A percentile compares a stretch with the other conserved stretches of the same genome.
Conservation (phyloP, 2,329 filamentous ascomycete genomes). For the Sarocladiaceae sp. region DNA sequence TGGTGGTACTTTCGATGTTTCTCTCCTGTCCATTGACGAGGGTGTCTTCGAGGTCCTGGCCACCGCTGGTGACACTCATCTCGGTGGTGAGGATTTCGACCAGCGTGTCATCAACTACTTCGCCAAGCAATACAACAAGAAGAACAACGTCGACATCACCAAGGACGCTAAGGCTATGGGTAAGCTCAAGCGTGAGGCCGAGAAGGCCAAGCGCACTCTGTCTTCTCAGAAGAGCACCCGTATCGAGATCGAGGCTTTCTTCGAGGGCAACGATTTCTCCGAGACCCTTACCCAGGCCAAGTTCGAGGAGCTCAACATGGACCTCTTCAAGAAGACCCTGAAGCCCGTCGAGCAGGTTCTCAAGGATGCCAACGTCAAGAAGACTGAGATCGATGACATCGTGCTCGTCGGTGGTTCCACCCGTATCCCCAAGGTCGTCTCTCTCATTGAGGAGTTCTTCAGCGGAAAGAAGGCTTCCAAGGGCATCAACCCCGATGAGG, state of each 20-base stretch:
- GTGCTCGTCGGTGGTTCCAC: slow-evolving; percentile 98
- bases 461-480: slow-evolving; percentile 95
- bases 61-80: slow-evolving; percentile 93
- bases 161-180: slow-evolving; percentile 98
- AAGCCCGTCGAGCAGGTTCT: slow-evolving; percentile 98
- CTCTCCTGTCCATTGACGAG: slow-evolving; percentile 84
- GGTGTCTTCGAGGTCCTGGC: slow-evolving; percentile 93
- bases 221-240: slow-evolving; percentile 91
- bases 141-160: slow-evolving; percentile 85
- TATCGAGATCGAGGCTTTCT: slow-evolving; percentile 96
- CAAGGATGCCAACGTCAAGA: slow-evolving; percentile 97
- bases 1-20: slow-evolving; percentile 94
- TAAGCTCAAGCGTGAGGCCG: slow-evolving; percentile 98
- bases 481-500: slow-evolving; percentile 99
- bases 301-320: slow-evolving; percentile 98
- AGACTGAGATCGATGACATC: slow-evolving; percentile 91
- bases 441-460: slow-evolving; percentile 94
- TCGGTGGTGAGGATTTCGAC: slow-evolving; percentile 98
- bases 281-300: slow-evolving; percentile 98
- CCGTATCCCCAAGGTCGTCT: slow-evolving; percentile 97
- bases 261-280: slow-evolving; percentile 94
- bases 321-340: slow-evolving; percentile 98
- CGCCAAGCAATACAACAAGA: slow-evolving; percentile 98
- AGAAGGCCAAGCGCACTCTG: slow-evolving; percentile 98
- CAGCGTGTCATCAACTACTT: slow-evolving; percentile 96